Conservation (phyloP, 2,329 filamentous ascomycete genomes). For the Aphanoascus verrucosus region DNA sequence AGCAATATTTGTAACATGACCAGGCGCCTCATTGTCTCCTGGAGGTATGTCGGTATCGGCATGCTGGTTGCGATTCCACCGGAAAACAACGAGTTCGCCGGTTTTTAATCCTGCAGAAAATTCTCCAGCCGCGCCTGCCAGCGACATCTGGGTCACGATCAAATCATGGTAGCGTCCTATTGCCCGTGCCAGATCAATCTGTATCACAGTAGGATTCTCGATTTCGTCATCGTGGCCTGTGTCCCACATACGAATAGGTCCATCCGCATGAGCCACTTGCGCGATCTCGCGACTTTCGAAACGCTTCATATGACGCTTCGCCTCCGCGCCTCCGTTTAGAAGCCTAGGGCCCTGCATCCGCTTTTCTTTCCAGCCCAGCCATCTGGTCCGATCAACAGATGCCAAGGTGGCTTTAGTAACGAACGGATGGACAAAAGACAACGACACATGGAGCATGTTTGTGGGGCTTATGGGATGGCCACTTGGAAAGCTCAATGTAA, state of each 20-base stretch:
- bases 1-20: constrained; percentile 63
- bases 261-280: constrained; percentile 79
- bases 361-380: constrained; percentile 84
- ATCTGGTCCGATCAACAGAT: constrained; percentile 63
- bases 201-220: constrained; percentile 69
- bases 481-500: constrained; percentile 84
- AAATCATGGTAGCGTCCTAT: constrained; percentile 68
- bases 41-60: constrained; percentile 51
- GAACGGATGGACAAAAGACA: constrained; percentile 85
- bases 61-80: constrained; percentile 72
- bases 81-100: constrained; percentile 79
- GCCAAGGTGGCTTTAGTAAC: constrained; percentile 63
- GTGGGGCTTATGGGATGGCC: constrained; percentile 85
- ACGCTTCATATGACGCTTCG: constrained; percentile 56
- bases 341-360: constrained; percentile 67
- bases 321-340: constrained; percentile 67
- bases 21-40: constrained; percentile 49
- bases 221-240: constrained; percentile 84
- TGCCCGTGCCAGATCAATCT: constrained; percentile 76
- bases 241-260: constrained; percentile 87
- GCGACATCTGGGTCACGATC: constrained; percentile 65
- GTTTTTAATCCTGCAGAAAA: constrained; percentile 67
- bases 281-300: constrained; percentile 77
- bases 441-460: constrained; percentile 78
- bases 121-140: constrained; percentile 72